Base-by-base conservation (phyloP, 345 rosid species). In the Pseudoturritis turrita region DNA sequence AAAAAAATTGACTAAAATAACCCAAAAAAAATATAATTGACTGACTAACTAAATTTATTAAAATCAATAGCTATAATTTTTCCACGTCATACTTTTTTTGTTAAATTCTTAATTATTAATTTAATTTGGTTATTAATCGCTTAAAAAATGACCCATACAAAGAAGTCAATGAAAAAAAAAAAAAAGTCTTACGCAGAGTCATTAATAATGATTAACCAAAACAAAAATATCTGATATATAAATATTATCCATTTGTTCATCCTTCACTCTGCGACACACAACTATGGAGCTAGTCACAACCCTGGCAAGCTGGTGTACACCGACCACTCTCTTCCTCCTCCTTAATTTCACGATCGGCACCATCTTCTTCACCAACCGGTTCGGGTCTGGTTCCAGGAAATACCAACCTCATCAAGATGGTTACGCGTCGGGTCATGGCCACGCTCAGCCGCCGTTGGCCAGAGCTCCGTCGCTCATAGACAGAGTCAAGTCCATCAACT, bases 391-490 rank as follows among this genome's bases (percentile, higher is more conserved):
- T 53, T 68, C 69, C 33, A 68, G 23, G 40, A 70, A 47, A 45
- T 37, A 52, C 57, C 54, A 33, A 5, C 70, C 44, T 26, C 43
- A 60, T 14, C 57, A 53, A 31, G 63, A 75, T n/a, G 69, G 55
- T 21, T 15, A 13, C 15, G 71, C 81, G 76, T 8, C 83, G 79
- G 44, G 64, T 80, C 71, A 80, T 45, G 71, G 58, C 85, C 73
- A 47, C 74, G 5, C 15, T 68, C 31, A 37, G n/a, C 29, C 54
- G 22, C 64, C 68, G 13, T 65, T 86, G 11, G 65, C 44, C 46
- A 83, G 85, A 51, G 21, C 82, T 29, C 86, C 89, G 15, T 87
- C 92, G 11, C 54, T 87, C 59, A 21, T 82, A 25, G 84, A 84
- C 14, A 78, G 89, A 37, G 72, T 88, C 53, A 81, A 71, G 74